Evolutionary conservation across 176 grass and related monocot species (phyloP), one percentile per base, ranked within the genome.

Genomic region (Oryza punctata): DNA sequence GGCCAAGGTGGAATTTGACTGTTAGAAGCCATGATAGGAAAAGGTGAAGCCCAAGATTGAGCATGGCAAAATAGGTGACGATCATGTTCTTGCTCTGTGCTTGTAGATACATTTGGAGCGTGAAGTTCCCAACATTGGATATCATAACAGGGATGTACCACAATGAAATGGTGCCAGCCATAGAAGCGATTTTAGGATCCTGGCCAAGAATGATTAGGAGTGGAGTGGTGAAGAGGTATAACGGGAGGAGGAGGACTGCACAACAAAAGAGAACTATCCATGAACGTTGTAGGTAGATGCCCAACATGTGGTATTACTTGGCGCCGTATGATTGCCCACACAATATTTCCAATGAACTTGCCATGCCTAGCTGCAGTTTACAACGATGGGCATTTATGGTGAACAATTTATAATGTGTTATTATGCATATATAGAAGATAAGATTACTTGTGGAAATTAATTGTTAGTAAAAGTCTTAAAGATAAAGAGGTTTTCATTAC

Each of bases 91-190:
- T 98, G 82, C 87, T 91, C 81, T 95, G 93, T 24, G 91, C 75
- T 70, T 98, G 96, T 18, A 98, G 91, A 73, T 88, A 98, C 93
- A 91, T 95, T 79, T 95, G 96, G n/a, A 94, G 84, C 18, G 93
- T 88, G 91, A 92, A 95, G 23, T 64, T 8, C 70, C 78, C 93
- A 41, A 85, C 80, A 19, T 63, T 85, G 43, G 91, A 88, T 73
- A 95, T 85, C 77, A 90, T 71, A 24, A 95, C 65, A 5, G 93
- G 93, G 71, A 98, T 93, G 85, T 91, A 94, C 89, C 92, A 93
- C 1, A 88, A 28, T 1, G 96, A 57, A 37, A 98, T 87, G 19
- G 44, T 67, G n/a, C 93, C 93, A 0, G 93, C 93, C 14, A 93
- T 73, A 0, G 76, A 66, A 0, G 87, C 66, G 29, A 98, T 93